Evolutionary conservation across 106 monocot species (phyloP).

Genomic region (Hemerocallis citrina): DNA sequence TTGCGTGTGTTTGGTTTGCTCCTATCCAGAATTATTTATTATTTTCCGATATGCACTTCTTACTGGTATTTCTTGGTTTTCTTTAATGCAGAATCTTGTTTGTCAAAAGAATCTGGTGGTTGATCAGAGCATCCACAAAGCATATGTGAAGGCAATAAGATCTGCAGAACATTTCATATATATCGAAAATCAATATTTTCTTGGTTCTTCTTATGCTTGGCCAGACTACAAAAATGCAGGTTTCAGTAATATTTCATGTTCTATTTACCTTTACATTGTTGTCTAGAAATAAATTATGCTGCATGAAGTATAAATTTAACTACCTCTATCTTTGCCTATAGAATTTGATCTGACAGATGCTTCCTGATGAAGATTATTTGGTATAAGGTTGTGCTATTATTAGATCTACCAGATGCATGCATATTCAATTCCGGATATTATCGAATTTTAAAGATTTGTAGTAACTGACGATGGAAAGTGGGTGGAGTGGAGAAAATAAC

Average conservation of each 20-base stretch:
- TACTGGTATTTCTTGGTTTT: conserved; percentile 1
- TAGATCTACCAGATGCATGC: no score
- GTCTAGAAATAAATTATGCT: not conserved
- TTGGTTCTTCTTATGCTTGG: conserved; percentile 94
- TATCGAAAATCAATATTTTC: conserved; percentile 97
- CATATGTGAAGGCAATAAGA: conserved; percentile 94
- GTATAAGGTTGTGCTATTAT: no score
- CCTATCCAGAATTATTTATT: not conserved
- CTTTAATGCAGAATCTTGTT: conserved; percentile 64
- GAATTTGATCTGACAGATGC: no score
- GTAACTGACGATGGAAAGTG: no score
- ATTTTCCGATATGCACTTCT: not conserved
- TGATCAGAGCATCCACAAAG: conserved; percentile 93
- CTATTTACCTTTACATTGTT: not conserved
- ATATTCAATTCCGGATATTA: no score
- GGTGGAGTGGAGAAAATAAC: no score
- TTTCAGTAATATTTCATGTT: conserved; percentile 14
- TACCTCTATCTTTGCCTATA: not conserved
- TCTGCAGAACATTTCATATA: conserved; percentile 94
- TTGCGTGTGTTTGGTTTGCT: not conserved
- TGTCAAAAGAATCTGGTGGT: conserved; percentile 76
- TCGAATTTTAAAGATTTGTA: no score
- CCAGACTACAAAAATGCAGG: conserved; percentile 78
- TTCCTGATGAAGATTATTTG: no score
- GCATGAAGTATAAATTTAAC: no score